A percentile compares a stretch with the other conserved stretches of the same genome.
Evolutionary conservation across 352 stramenopile species (phyloP).

Genomic region (Aphanomyces euteiches): DNA sequence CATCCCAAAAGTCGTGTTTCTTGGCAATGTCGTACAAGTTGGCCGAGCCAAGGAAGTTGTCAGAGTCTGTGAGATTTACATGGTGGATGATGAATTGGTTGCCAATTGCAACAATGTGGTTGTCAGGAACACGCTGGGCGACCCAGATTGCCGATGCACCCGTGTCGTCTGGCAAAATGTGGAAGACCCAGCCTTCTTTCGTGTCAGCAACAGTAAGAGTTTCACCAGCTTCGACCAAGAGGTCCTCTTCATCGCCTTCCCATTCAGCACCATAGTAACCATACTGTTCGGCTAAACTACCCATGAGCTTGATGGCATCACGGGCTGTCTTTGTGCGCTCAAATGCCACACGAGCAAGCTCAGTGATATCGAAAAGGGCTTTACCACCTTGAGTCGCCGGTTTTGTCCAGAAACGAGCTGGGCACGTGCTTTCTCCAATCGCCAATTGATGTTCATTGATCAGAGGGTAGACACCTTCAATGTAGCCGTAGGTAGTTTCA

Average conservation of each 20-base stretch:
- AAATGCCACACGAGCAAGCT: conserved; percentile 86
- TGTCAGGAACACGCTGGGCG: conserved; percentile 87
- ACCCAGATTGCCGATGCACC: conserved; percentile 90
- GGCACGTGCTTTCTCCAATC: conserved; percentile 81
- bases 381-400: conserved; percentile 64
- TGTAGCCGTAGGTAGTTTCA: conserved; percentile 66
- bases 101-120: conserved; percentile 80
- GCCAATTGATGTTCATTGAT: conserved; percentile 82
- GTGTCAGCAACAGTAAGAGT: conserved; percentile 89
- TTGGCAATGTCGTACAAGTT: conserved; percentile 88
- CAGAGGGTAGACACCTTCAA: conserved; percentile 77
- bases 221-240: conserved; percentile 82
- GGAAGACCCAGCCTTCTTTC: conserved; percentile 94
- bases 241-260: conserved; percentile 47
- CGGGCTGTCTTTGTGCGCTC: conserved; percentile 78
- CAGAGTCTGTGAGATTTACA: conserved; percentile 67
- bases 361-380: conserved; percentile 85
- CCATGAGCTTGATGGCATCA: conserved; percentile 88
- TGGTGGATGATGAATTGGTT: conserved; percentile 95
- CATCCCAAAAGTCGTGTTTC: conserved; percentile 77
- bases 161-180: conserved; percentile 93
- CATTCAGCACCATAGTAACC: conserved; percentile 91
- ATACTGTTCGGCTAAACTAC: conserved; percentile 86
- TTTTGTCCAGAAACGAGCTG: conserved; percentile 61
- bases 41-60: conserved; percentile 85